Evolutionary conservation across 768 basidiomycete species (phyloP), one percentile per base, ranked within the genome.

Genomic region (Mycena rosella): DNA sequence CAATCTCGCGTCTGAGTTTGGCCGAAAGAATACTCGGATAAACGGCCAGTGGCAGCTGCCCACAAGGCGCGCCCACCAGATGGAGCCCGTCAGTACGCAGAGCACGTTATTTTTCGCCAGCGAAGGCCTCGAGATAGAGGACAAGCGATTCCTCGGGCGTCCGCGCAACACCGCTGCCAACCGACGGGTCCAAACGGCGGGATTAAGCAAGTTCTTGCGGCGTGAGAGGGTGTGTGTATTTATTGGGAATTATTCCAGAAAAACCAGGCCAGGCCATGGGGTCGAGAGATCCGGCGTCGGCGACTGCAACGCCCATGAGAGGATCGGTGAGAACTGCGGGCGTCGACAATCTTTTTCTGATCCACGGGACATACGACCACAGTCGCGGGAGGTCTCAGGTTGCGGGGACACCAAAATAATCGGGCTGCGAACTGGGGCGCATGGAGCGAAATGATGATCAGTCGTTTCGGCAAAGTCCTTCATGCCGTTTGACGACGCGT

Each of bases 181-280:
- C 22, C 54, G 34, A 38, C 42, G 38, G 32, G 27, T 30, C 24
- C 47, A 38, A 51, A 40, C 62, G 54, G 64, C 64, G 57, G 58
- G 58, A 47, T 65, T 53, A 45, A 27, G 17, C 26, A 22, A 51
- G 36, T 34, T 29, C 24, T 8, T 32, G 40, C 54, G 38, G 34
- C 54, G 57, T 65, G 64, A 44, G 64, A 65, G 45, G 10, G n/a
- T 29, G 11, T 4, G 38, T 10, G 34, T 30, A 27, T 47, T 48
- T 24, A n/a, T n/a, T n/a, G n/a, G n/a, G n/a, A n/a, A n/a, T n/a
- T 48, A 49, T 61, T 56, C 65, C 65, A 48, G 54, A 61, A 67
- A 55, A 55, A 24, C 42, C 5, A n/a, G 17, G 47, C 49, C 29
- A 14, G 44, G 13, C 18, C 64, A 60, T 59, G 62, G 61, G 44